Conservation (phyloP, 805 yeast genomes). For the Cyberlindnera mycetangii region DNA sequence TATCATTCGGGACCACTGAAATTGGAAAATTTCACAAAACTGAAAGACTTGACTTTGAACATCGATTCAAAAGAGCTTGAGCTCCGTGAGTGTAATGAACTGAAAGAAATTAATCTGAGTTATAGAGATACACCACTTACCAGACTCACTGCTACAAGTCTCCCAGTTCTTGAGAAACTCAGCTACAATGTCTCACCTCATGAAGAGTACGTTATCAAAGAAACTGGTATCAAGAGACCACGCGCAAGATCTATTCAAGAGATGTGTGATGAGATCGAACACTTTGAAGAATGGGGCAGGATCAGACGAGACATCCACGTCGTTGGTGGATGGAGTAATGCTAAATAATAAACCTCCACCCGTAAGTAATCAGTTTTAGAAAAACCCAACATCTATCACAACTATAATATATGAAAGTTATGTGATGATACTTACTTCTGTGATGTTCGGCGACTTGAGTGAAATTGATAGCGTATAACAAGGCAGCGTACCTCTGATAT, state of each 20-base stretch:
- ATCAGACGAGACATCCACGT: slow-evolving; percentile 5
- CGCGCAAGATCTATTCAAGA: slow-evolving; percentile 6
- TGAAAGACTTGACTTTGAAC: slow-evolving; percentile 2
- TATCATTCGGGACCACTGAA: slow-evolving; percentile 3
- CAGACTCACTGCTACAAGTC: not conserved
- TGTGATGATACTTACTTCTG: too few species aligned
- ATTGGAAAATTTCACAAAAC: slow-evolving; percentile 1
- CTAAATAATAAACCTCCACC: too few species aligned
- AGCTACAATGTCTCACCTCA: slow-evolving; percentile 6
- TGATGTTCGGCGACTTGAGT: too few species aligned
- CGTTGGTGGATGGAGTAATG: slow-evolving; percentile 4
- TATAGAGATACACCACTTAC: slow-evolving; percentile 6
- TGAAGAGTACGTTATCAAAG: not conserved
- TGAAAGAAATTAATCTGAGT: slow-evolving; percentile 2
- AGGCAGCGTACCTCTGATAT: too few species aligned
- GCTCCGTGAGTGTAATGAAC: slow-evolving; percentile 1
- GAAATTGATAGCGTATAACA: too few species aligned
- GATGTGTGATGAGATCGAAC: slow-evolving; percentile 10
- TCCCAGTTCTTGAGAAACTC: slow-evolving; percentile 5
- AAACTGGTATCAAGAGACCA: not conserved
- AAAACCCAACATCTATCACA: too few species aligned
- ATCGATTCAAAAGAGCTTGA: slow-evolving; percentile 2
- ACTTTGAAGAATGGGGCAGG: slow-evolving; percentile 9
- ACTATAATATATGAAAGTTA: too few species aligned
- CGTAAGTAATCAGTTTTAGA: too few species aligned